Percentiles rank a stretch among this genome's conserved stretches.
Conservation (phyloP, 2,329 filamentous ascomycete species). For the Biscogniauxia mediterranea region DNA sequence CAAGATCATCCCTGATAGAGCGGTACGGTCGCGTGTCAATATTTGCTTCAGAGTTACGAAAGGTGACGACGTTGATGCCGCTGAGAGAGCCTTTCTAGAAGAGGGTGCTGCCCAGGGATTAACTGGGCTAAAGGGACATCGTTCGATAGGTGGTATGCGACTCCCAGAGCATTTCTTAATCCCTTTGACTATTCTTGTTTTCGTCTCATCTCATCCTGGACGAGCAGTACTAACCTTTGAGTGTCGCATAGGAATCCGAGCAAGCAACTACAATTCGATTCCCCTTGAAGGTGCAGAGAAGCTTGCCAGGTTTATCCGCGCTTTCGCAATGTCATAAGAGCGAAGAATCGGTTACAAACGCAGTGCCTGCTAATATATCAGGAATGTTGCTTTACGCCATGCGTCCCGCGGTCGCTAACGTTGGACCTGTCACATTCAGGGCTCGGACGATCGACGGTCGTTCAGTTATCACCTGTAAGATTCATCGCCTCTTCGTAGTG, state of each 20-base stretch:
- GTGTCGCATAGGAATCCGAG: conserved; percentile 1
- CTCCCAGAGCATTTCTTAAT: not conserved
- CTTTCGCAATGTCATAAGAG: conserved; percentile 9
- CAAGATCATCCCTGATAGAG: conserved; percentile 71
- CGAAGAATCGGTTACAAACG: not conserved
- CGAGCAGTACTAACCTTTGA: too few species aligned
- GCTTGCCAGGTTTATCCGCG: conserved; percentile 6
- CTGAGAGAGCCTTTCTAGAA: conserved; percentile 78
- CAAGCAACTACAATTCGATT: conserved; percentile 9
- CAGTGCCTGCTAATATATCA: not conserved
- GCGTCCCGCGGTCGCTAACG: too few species aligned
- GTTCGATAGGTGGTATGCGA: conserved; percentile 84
- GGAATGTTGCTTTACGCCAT: too few species aligned
- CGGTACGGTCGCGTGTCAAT: conserved; percentile 84
- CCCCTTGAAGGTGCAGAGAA: conserved; percentile 8
- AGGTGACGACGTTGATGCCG: conserved; percentile 59
- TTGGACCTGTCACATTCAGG: too few species aligned
- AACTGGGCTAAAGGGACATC: conserved; percentile 83
- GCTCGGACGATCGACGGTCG: too few species aligned
- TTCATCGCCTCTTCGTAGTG: not conserved
- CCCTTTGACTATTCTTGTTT: too few species aligned
- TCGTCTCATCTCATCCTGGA: too few species aligned
- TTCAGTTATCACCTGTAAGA: too few species aligned
- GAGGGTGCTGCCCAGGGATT: conserved; percentile 67
- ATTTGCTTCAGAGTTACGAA: conserved; percentile 81